phyloP scores from a whole-genome alignment of 73 alveolate species.

The Symbiodinium natans region DNA sequence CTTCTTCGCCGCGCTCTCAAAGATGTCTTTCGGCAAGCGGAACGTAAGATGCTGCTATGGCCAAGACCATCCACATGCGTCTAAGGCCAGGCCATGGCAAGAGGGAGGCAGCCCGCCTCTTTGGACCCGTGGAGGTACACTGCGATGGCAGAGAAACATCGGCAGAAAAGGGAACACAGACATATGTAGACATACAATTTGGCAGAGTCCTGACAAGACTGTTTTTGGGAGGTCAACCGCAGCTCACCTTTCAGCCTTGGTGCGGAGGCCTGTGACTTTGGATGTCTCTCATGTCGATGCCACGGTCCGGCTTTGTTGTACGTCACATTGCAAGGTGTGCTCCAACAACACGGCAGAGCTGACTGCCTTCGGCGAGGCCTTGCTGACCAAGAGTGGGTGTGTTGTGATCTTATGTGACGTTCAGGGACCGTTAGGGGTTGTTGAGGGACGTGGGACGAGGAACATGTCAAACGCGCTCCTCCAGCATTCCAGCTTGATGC shows the following conservation, averaged over 20 bases:
- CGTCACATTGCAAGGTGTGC: conserved; percentile 1
- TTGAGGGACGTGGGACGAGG: too few species aligned
- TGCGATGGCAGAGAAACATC: too few species aligned
- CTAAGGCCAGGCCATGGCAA: background rate
- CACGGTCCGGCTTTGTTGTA: background rate
- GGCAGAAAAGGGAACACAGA: too few species aligned
- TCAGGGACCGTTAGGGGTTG: too few species aligned
- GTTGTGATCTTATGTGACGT: background rate
- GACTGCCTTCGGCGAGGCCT: conserved; percentile 63
- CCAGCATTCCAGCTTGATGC: too few species aligned
- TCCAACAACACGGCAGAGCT: conserved; percentile 88
- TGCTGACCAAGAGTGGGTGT: background rate
- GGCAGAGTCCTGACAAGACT: too few species aligned
- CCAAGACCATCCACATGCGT: background rate
- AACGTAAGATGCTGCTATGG: too few species aligned
- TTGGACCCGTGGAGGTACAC: background rate
- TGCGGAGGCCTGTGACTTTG: conserved; percentile 4
- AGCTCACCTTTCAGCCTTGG: conserved; percentile 50
- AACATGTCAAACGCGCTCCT: too few species aligned
- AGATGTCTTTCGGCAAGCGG: background rate
- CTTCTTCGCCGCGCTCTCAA: background rate
- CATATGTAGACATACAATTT: too few species aligned
- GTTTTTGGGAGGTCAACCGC: background rate
- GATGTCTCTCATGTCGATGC: background rate
- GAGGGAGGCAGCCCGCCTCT: conserved; percentile 4